Conservation (phyloP, 164 flowering plant species). For the Macadamia tetraphylla region DNA sequence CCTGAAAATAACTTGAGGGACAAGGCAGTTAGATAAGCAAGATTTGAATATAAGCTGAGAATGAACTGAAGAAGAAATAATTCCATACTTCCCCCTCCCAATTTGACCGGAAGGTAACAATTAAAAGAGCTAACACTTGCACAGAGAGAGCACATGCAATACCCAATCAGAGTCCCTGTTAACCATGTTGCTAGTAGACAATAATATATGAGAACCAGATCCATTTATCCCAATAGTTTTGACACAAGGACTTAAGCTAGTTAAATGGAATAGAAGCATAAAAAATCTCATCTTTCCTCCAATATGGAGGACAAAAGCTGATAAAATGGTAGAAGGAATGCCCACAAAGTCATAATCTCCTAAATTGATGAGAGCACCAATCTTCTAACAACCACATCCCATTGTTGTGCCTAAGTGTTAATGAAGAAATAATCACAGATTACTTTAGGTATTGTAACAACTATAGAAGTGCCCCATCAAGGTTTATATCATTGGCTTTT, state of each 20-base stretch:
- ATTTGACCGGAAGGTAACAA: too few species aligned
- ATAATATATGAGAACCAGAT: too few species aligned
- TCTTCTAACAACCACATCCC: slow-evolving; percentile 90
- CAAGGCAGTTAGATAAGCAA: background rate
- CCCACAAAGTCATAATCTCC: slow-evolving; percentile 72
- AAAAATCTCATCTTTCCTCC: slow-evolving; percentile 57
- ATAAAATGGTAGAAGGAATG: slow-evolving; percentile 47
- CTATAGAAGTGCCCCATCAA: too few species aligned
- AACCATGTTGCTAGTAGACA: too few species aligned
- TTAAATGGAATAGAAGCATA: too few species aligned
- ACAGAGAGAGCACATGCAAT: too few species aligned
- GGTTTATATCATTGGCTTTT: too few species aligned
- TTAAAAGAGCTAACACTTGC: too few species aligned
- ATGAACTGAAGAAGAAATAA: background rate
- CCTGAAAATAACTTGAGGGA: slow-evolving; percentile 5
- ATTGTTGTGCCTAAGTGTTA: slow-evolving; percentile 49
- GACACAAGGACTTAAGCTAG: too few species aligned
- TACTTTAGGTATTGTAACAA: too few species aligned
- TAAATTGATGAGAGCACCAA: slow-evolving; percentile 62
- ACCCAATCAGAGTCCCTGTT: too few species aligned
- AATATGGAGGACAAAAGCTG: slow-evolving; percentile 54
- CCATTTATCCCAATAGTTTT: too few species aligned
- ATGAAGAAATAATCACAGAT: background rate
- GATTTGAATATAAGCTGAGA: background rate
- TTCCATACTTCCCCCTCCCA: slow-evolving; percentile 57